A percentile compares a stretch with the other conserved stretches of the same genome.
phyloP scores from a whole-genome alignment of 2,329 filamentous ascomycete genomes.

The Penicillium psychrosexuale region DNA sequence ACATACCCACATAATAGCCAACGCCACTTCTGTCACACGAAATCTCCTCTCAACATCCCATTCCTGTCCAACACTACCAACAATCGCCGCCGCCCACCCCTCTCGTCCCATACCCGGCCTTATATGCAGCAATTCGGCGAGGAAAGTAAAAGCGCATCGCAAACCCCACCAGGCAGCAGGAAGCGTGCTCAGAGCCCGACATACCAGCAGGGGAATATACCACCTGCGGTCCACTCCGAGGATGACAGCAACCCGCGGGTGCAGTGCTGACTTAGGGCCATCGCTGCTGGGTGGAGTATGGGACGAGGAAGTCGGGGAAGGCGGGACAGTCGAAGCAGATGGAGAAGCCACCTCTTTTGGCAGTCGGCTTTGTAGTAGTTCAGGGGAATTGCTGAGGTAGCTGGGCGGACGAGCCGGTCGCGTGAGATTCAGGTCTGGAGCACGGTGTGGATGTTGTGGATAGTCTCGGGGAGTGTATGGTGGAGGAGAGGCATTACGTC shows the following conservation, averaged over 20 bases:
- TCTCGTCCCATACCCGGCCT: conserved; percentile 43
- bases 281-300: conserved; percentile 30
- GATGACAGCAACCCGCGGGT: conserved; percentile 74
- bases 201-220: conserved; percentile 69
- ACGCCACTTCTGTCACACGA: conserved; percentile 63
- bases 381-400: conserved; percentile 11
- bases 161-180: conserved; percentile 71
- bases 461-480: conserved; percentile 30
- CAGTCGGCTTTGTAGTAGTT: conserved; percentile 15
- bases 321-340: conserved; percentile 25
- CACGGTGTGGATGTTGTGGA: conserved; percentile 20
- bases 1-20: conserved; percentile 72
- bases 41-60: conserved; percentile 50
- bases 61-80: conserved; percentile 37
- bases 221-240: conserved; percentile 69
- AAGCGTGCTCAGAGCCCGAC: conserved; percentile 67
- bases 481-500: conserved; percentile 39
- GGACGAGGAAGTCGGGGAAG: conserved; percentile 31
- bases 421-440: conserved; percentile 25
- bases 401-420: conserved; percentile 13
- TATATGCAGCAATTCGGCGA: conserved; percentile 60
- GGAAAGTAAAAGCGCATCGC: conserved; percentile 64
- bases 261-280: conserved; percentile 49
- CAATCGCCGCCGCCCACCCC: conserved; percentile 40
- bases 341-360: conserved; percentile 33